phyloP scores from a whole-genome alignment of 2,329 filamentous ascomycete species.

The Dendrostoma leiphaemia region DNA sequence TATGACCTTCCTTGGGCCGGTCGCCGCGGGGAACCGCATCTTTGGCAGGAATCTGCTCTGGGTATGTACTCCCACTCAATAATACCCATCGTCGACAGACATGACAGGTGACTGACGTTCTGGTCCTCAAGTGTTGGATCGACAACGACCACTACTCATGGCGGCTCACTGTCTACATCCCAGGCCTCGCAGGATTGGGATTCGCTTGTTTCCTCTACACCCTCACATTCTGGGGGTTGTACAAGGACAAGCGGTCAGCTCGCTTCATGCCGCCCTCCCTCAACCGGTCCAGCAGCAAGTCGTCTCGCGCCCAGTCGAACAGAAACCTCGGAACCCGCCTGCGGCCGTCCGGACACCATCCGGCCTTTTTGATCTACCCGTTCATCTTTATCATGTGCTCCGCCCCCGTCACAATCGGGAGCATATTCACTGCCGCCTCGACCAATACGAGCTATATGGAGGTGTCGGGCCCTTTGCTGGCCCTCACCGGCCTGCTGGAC shows the following conservation, averaged over 20 bases:
- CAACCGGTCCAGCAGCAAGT: not conserved
- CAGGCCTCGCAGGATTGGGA: not conserved
- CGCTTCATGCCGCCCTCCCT: constrained; percentile 22
- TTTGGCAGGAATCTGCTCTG: not conserved
- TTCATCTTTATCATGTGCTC: not conserved
- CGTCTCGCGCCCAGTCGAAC: not conserved
- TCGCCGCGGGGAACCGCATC: constrained; percentile 33
- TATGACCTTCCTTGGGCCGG: constrained; percentile 51
- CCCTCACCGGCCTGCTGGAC: not conserved
- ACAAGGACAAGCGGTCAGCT: constrained; percentile 13
- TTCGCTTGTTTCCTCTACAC: not conserved
- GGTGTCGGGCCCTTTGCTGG: not conserved
- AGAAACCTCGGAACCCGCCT: constrained; percentile 22
- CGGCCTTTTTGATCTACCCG: not conserved
- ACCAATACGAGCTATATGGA: constrained; percentile 39
- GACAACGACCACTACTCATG: not conserved
- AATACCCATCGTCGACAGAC: no score
- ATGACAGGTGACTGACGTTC: no score
- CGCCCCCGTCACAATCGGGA: constrained; percentile 32
- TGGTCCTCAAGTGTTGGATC: not conserved
- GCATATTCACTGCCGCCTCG: constrained; percentile 19
- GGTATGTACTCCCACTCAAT: not conserved
- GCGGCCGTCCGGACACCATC: constrained; percentile 20
- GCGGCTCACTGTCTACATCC: not conserved
- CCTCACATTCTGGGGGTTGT: not conserved